A percentile compares a stretch with the other conserved stretches of the same genome.
Conservation (phyloP, 192 early-diverging fungal genomes). For the Thamnidium elegans region DNA sequence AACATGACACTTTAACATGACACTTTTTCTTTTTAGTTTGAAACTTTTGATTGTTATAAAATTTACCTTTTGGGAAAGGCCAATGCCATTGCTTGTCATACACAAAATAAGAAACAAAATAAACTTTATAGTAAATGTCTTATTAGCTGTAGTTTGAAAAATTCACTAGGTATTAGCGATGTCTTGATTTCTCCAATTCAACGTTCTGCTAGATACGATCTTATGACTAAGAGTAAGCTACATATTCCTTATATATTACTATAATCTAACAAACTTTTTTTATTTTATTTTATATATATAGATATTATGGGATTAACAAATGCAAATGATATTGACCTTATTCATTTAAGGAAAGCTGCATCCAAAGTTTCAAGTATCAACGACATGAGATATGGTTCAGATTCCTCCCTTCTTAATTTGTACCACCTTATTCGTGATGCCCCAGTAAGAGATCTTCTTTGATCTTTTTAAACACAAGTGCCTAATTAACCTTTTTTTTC, state of each 20-base stretch:
- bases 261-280: too few species aligned
- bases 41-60: conserved; percentile 4
- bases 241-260: too few species aligned
- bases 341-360: not conserved
- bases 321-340: not conserved
- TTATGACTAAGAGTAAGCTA: conserved; percentile 16
- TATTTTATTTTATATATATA: not conserved
- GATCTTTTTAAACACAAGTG: conserved; percentile 6
- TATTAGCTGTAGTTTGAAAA: not conserved
- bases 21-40: not conserved
- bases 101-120: not conserved
- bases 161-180: not conserved
- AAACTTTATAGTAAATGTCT: not conserved
- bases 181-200: conserved; percentile 18
- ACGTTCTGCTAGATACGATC: conserved; percentile 19
- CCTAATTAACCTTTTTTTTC: not conserved
- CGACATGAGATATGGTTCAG: conserved; percentile 22
- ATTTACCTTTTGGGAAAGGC: not conserved
- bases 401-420: conserved; percentile 23
- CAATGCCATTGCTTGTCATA: not conserved
- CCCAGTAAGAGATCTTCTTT: conserved; percentile 18
- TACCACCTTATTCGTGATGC: conserved; percentile 18
- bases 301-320: not conserved
- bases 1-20: not conserved
- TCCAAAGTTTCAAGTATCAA: conserved; percentile 12